Base-by-base conservation (phyloP, 1,284 basidiomycete genomes). In the Austropuccinia psidii region DNA sequence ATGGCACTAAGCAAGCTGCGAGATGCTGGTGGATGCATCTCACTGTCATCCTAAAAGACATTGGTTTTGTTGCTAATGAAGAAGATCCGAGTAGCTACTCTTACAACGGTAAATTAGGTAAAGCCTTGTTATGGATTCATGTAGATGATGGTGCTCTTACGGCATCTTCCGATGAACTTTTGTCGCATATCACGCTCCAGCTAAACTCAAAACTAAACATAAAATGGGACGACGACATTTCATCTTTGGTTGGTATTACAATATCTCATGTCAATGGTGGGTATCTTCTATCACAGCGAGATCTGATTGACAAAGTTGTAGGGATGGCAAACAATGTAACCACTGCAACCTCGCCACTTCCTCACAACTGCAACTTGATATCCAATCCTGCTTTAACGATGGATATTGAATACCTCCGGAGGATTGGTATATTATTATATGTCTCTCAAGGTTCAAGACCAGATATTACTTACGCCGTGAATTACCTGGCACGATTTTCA, bases 1-100 rank as follows among this genome's bases (percentile, higher is more conserved):
- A 55, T 41, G 39, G 66, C 4, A 69, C 50, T 0, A 45, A 55
- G 15, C 67, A 70, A 45, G 67, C 43, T 5, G 37, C 8, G 31
- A 13, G 55, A 1, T 70, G 68, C 24, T 70, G 68, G 55, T 70
- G 68, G 41, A 21, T 57, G 8, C 43, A 43, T 24, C 24, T 70
- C 3, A 50, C 27, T 13, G 1, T 27, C 11, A 37, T 15, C 5
- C 54, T 70, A 7, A 33, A 24, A 19, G 3, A 6, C 2, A 52
- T 61, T 11, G 68, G 68, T 27, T 70, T 60, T 21, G 15, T 7
- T 4, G 27, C 41, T 7, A 60, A 47, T 3, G 39, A 47, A 4
- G 37, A 58, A 7, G 57, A 70, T 27, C 37, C 39, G 7, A 60
- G 54, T 9, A 47, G 43, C 15, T 70, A 70, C 31, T 31, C 29